Conservation (phyloP, 225 moss, liverwort and hornwort species). For the Marchantia paleacea region DNA sequence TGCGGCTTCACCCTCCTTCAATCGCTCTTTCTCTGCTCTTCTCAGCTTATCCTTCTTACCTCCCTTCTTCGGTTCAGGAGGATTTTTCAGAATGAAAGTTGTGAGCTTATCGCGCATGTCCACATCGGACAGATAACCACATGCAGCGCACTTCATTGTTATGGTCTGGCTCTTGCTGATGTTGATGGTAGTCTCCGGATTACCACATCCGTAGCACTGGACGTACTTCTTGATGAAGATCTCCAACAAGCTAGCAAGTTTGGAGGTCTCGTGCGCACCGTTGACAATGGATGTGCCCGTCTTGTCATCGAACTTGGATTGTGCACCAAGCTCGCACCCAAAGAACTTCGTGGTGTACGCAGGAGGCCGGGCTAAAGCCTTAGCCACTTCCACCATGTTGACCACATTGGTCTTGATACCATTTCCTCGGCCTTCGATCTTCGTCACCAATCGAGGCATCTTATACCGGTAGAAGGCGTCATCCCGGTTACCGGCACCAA, state of each 20-base stretch:
- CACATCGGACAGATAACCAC: constrained; percentile 88
- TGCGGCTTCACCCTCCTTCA: constrained; percentile 87
- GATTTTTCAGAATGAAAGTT: constrained; percentile 96
- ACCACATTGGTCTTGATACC: constrained; percentile 99
- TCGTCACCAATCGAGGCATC: constrained; percentile 96
- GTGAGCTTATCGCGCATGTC: constrained; percentile 99
- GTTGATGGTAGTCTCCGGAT: constrained; percentile 89
- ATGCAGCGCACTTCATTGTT: constrained; percentile 90
- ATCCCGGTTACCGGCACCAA: constrained; percentile 97
- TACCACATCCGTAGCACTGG: constrained; percentile 98
- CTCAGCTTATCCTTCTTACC: constrained; percentile 87
- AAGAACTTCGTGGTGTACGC: constrained; percentile 99
- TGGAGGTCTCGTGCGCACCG: constrained; percentile 91
- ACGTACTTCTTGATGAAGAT: constrained; percentile 99
- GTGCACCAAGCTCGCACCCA: constrained; percentile 91
- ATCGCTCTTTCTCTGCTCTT: constrained; percentile 88
- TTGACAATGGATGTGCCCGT: constrained; percentile 99
- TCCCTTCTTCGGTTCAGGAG: constrained; percentile 93
- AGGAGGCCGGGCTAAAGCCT: constrained; percentile 90
- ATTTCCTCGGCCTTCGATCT: constrained; percentile 99
- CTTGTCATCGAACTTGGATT: constrained; percentile 94
- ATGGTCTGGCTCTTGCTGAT: constrained; percentile 96
- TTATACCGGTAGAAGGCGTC: constrained; percentile 99
- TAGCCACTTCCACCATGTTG: constrained; percentile 98
- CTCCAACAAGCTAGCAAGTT: constrained; percentile 85